These are phyloP conservation scores for Spatholobus suberectus DNA, from an alignment of 306 rosid species.

Conservation along the genomic window DNA sequence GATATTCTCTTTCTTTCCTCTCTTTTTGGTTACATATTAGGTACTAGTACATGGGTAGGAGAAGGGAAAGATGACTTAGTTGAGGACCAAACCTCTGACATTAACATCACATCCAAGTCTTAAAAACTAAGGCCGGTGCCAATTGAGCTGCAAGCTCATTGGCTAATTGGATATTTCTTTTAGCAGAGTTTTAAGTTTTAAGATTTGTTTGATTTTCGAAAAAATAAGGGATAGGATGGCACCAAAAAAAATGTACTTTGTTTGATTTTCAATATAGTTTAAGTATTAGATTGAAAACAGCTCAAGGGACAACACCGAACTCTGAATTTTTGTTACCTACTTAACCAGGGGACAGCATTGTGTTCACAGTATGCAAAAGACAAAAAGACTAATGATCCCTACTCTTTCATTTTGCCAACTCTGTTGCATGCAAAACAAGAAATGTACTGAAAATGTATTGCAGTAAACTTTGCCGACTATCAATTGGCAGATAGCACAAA, in stretches of 20 bases:
- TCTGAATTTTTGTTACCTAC: background rate
- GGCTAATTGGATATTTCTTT: background rate
- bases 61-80: background rate
- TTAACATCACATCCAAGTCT: background rate
- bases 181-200: background rate
- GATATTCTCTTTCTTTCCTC: conserved; percentile 20
- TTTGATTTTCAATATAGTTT: background rate
- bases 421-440: background rate
- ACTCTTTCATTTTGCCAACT: background rate
- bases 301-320: background rate
- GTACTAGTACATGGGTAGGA: background rate
- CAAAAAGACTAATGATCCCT: background rate
- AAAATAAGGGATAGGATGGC: background rate
- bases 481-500: background rate
- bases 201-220: background rate
- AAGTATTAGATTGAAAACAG: background rate
- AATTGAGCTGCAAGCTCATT: background rate
- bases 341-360: background rate
- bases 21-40: background rate
- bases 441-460: background rate
- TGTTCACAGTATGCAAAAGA: background rate
- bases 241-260: background rate
- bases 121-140: background rate
- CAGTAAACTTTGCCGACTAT: background rate
- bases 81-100: background rate